Evolutionary conservation across 345 rosid species (phyloP).

Genomic region (Lagerstroemia speciosa): DNA sequence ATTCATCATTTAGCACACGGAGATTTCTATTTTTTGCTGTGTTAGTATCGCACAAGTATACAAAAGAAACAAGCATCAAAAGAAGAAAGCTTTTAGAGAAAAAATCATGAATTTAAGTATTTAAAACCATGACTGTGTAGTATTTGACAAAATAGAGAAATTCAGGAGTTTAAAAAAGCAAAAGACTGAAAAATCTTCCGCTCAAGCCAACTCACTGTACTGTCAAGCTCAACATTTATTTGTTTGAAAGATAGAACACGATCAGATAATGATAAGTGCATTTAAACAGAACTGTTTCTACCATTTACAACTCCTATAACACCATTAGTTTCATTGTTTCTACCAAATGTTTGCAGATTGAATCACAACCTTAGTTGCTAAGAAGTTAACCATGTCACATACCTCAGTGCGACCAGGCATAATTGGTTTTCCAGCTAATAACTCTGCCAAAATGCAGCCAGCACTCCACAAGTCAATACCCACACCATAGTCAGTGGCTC

Average conservation of each 20-base stretch:
- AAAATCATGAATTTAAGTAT: background rate
- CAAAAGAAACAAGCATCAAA: background rate
- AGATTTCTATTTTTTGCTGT: background rate
- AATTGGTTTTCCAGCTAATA: constrained; percentile 37
- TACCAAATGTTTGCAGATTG: background rate
- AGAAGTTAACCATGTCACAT: background rate
- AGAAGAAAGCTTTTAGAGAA: background rate
- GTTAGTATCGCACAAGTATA: background rate
- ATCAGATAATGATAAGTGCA: background rate
- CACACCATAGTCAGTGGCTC: constrained; percentile 37
- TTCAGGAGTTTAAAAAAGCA: background rate
- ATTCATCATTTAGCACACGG: background rate
- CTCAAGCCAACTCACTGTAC: no score
- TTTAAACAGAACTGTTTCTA: background rate
- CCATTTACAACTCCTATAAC: background rate
- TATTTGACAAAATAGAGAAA: background rate
- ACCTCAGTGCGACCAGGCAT: constrained; percentile 50
- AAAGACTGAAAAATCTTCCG: background rate
- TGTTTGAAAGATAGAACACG: background rate
- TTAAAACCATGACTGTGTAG: background rate
- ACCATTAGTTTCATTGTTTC: background rate
- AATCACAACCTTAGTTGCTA: background rate
- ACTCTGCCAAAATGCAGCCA: constrained; percentile 40
- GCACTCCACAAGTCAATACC: constrained; percentile 45
- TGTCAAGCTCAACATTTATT: no score